phyloP scores from a whole-genome alignment of 768 basidiomycete species.

The Boletus fagicola region DNA sequence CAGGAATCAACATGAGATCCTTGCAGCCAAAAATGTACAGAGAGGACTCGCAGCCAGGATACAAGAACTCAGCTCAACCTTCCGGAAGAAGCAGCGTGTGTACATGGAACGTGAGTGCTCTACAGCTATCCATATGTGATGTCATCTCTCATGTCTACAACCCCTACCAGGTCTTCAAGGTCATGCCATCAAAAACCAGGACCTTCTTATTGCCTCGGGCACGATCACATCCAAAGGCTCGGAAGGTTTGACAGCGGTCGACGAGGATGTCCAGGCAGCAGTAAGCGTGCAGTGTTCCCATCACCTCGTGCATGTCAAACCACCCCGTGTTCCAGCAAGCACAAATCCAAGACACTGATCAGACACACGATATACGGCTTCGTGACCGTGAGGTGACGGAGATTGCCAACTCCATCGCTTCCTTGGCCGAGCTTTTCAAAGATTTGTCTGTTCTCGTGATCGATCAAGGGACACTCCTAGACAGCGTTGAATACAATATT shows the following conservation, averaged over 20 bases:
- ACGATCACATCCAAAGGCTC: slow-evolving; percentile 77
- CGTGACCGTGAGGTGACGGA: slow-evolving; percentile 76
- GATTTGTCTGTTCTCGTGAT: slow-evolving; percentile 92
- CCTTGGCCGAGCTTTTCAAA: slow-evolving; percentile 93
- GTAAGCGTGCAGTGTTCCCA: slow-evolving; percentile 45
- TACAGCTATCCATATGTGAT: slow-evolving; percentile 1
- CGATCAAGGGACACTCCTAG: slow-evolving; percentile 95
- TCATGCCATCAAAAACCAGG: slow-evolving; percentile 96
- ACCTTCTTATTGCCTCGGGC: slow-evolving; percentile 87
- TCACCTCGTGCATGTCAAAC: slow-evolving; percentile 14
- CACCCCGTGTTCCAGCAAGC: slow-evolving; percentile 28
- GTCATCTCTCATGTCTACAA: slow-evolving; percentile 17
- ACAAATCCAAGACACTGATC: slow-evolving; percentile 38
- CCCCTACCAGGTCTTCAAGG: slow-evolving; percentile 78
- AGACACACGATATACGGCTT: slow-evolving; percentile 41
- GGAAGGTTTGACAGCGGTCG: slow-evolving; percentile 79
- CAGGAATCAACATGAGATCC: slow-evolving; percentile 48
- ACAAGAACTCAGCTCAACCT: slow-evolving; percentile 86
- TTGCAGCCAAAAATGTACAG: slow-evolving; percentile 91
- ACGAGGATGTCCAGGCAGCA: slow-evolving; percentile 88
- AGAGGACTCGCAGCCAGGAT: slow-evolving; percentile 94
- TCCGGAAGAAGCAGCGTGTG: slow-evolving; percentile 96
- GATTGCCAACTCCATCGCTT: slow-evolving; percentile 89
- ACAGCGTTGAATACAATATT: slow-evolving; percentile 97
- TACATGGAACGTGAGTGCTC: slow-evolving; percentile 91